Evolutionary conservation across 2,329 filamentous ascomycete genomes (phyloP), one percentile per base, ranked within the genome.

Genomic region (Scytalidium lignicola): DNA sequence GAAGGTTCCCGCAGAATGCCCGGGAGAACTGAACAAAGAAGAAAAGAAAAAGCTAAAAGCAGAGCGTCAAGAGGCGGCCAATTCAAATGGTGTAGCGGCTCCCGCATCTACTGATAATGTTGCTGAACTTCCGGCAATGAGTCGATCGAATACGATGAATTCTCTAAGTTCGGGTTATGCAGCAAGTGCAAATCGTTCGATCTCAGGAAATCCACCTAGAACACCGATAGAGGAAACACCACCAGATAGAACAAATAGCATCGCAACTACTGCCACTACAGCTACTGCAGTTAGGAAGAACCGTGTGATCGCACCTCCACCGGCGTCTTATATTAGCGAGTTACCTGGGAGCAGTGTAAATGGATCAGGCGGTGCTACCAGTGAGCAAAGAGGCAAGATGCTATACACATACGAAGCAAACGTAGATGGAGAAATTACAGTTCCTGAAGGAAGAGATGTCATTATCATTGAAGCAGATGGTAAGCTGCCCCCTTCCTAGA

Each of bases 1-100:
- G 86, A 99, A 97, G 70, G 93, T 97, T 0, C 90, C 93, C 0
- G 88, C 93, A 7, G 89, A 96, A 64, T 99, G 93, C 63, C 93
- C 93, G 0, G 93, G 93, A 44, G 93, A 97, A 64, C 83, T 93
- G 64, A 85, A 78, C 55, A 99, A 97, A 69, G 93, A 97, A 54
- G 91, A 96, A 61, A 91, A 85, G 72, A 99, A 96, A 75, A 95
- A 91, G 62, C 76, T 95, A 58, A 97, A 97, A 69, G 78, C 79
- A 40, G 86, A 91, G 65, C 81, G 91, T 52, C 92, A 97, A 69
- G 85, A 88, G 51, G 77, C 84, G 3, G 86, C 91, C 12, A 88
- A 85, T 48, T 55, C 56, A 1, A 48, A 48, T 15, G 47, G 48
- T 2, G 49, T 52, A 41, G 51, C 46, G 28, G 18, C 26, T 10